Evolutionary conservation across 345 rosid genomes (phyloP).

Genomic region (Murraya paniculata): DNA sequence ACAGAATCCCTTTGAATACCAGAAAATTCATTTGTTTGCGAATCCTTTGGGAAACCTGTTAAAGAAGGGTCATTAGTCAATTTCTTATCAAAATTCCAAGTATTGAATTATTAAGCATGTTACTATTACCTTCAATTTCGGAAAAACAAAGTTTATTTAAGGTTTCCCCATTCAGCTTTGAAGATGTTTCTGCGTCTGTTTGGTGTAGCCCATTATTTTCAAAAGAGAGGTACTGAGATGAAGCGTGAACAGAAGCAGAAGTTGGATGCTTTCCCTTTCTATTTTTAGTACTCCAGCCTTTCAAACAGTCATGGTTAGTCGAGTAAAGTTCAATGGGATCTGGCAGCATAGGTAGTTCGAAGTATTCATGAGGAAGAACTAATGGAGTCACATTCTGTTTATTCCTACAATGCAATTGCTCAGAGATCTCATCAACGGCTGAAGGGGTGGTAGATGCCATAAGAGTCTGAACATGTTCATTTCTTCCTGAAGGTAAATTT

Average conservation of each 20-base stretch:
- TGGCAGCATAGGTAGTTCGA: not conserved
- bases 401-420: not conserved
- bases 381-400: conserved; percentile 3
- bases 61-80: not conserved
- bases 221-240: conserved; percentile 1
- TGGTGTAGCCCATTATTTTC: not conserved
- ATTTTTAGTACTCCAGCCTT: not conserved
- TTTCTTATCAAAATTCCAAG: conserved; percentile 2
- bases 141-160: not conserved
- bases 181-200: conserved; percentile 12
- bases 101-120: not conserved
- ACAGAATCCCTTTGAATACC: not conserved
- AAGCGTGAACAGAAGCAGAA: conserved; percentile 2
- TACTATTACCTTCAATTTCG: conserved; percentile 9
- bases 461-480: not conserved
- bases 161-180: conserved; percentile 7
- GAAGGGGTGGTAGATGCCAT: not conserved
- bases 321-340: conserved; percentile 1
- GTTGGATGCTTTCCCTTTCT: not conserved
- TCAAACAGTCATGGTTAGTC: not conserved
- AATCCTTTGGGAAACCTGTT: not conserved
- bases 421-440: not conserved
- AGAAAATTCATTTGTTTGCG: conserved; percentile 4
- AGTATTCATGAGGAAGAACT: not conserved
- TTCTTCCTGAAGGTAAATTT: conserved; percentile 12